These are phyloP conservation scores for Fraxinus velutina DNA, from an alignment of 305 asterid species.

Conservation along the genomic window DNA sequence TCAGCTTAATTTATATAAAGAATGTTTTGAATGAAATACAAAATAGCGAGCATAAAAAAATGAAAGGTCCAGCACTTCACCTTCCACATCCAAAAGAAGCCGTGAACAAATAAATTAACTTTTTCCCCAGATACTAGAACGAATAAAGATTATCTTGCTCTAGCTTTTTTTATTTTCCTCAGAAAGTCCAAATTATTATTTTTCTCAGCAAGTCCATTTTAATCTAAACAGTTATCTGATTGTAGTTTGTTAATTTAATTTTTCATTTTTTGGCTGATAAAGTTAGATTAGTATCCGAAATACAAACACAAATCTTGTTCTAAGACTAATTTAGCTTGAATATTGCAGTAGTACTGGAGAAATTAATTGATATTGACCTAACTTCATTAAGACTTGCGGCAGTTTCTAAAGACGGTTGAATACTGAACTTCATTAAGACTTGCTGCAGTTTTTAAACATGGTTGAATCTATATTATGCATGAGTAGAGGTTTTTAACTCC, in stretches of 20 bases:
- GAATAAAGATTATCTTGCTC: background rate
- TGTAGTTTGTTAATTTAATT: background rate
- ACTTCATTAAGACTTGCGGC: background rate
- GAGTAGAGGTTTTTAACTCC: background rate
- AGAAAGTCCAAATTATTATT: background rate
- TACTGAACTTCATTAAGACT: background rate
- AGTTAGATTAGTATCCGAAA: background rate
- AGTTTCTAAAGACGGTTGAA: background rate
- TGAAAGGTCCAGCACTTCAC: slow-evolving; percentile 1
- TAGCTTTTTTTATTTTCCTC: background rate
- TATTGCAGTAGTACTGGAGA: background rate
- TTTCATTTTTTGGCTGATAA: background rate
- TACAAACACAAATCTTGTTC: background rate
- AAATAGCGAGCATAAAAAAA: background rate
- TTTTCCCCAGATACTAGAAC: background rate
- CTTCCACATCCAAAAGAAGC: background rate
- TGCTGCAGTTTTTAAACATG: background rate
- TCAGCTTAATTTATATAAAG: background rate
- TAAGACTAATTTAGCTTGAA: background rate
- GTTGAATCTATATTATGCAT: background rate
- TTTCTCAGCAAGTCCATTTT: background rate
- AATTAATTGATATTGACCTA: background rate
- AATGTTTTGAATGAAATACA: background rate
- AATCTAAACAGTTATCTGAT: background rate
- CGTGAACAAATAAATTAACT: background rate